Evolutionary conservation across 2,329 filamentous ascomycete species (phyloP).

Genomic region (Magnaporthiopsis incrustans): DNA sequence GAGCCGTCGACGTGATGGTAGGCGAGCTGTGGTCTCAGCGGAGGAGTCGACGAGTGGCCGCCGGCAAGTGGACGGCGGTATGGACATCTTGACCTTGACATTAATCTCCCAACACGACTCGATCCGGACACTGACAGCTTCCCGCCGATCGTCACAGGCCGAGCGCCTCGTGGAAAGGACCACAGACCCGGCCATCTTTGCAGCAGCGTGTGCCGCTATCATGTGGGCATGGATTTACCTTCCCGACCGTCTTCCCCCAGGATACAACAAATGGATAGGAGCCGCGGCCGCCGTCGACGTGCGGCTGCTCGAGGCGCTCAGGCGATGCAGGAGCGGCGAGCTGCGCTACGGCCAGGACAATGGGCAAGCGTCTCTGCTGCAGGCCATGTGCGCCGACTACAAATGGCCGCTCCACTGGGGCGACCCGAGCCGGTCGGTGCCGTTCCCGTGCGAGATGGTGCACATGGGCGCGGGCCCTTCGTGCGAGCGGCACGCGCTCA

Average conservation of each 20-base stretch:
- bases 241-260: constrained; percentile 59
- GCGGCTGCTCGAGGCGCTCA: constrained; percentile 67
- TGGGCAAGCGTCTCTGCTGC: constrained; percentile 58
- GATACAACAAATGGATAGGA: constrained; percentile 77
- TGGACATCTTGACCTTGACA: constrained; percentile 8
- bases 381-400: constrained; percentile 66
- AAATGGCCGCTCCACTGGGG: constrained; percentile 62
- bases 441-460: constrained; percentile 75
- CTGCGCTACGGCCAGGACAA: constrained; percentile 69
- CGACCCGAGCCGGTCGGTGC: constrained; percentile 59
- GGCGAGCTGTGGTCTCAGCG: constrained; percentile 55
- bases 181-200: constrained; percentile 65
- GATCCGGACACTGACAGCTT: neutral
- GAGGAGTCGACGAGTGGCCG: constrained; percentile 34
- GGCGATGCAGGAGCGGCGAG: constrained; percentile 52
- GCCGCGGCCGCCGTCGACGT: constrained; percentile 67
- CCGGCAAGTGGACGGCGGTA: constrained; percentile 40
- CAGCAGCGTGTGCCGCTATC: constrained; percentile 61
- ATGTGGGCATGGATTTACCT: constrained; percentile 89
- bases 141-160: constrained; percentile 15
- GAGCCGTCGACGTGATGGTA: constrained; percentile 64
- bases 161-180: constrained; percentile 34
- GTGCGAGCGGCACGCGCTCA: constrained; percentile 66
- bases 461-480: constrained; percentile 70
- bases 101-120: constrained; percentile 3